Evolutionary conservation across 2,329 filamentous ascomycete species (phyloP), one percentile per base, ranked within the genome.

Genomic region (Diaporthe sp.): DNA sequence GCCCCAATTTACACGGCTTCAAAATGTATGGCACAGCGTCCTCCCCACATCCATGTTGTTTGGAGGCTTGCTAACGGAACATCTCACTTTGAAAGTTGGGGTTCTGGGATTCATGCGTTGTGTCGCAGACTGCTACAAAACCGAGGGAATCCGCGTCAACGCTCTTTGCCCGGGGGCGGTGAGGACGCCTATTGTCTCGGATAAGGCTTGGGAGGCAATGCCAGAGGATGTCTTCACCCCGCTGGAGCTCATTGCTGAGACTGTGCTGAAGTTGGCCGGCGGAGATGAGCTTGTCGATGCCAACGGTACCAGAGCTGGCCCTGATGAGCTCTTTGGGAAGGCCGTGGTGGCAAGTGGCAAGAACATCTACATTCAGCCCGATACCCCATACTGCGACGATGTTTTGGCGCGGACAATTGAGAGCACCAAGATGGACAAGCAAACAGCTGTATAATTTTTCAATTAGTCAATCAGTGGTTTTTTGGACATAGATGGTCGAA

Each of bases 1-100:
- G 67, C 72, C 13, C 76, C 76, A 0, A 49, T 75, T 6, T 77
- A 77, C 42, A 75, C 76, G 2, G 76, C 76, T 8, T 71, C 75
- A 6, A 77, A 77, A 53, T 76, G 76, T 77, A 73, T 57, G 60
- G 31, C 17, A 39, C 20, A 34, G 8, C 4, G 2, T 53, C 12
- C 6, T 42, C 8, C 25, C 34, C 17, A 28, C 1, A 10, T 13
- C 4, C 20, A 0, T 20, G 20, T 31, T 25, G 6, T 1, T 20
- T 7, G 8, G 42, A 5, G 25, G 31, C 28, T 1, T 39, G n/a
- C 57, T 53, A 25, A 65, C 25, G 9, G 20, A 65, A 12, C 4
- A 10, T 22, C 4, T 0, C 1, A 31, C 3, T 20, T 7, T 13
- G 6, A 39, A 39, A 75, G 73, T 75, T 15, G 75, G 75, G 2